These are phyloP conservation scores for Zymoseptoria tritici DNA, from an alignment of 2,329 filamentous ascomycete genomes.

Conservation along the genomic window DNA sequence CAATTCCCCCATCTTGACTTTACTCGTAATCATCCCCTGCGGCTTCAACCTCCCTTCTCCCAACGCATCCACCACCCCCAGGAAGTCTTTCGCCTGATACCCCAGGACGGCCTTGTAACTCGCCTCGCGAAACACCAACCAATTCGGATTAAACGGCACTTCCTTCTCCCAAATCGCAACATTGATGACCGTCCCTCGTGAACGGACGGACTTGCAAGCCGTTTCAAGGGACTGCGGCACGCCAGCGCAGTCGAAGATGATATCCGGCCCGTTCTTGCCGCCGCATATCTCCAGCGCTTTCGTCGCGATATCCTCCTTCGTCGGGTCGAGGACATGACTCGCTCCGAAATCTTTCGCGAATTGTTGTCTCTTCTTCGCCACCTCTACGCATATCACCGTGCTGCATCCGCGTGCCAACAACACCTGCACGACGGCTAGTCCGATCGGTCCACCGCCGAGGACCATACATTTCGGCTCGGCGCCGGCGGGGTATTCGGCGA, in stretches of 20 bases:
- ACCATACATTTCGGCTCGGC: conserved; percentile 45
- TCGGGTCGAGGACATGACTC: conserved; percentile 47
- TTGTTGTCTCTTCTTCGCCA: conserved; percentile 43
- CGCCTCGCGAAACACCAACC: conserved; percentile 48
- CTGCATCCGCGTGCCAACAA: conserved; percentile 47
- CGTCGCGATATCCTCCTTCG: conserved; percentile 43
- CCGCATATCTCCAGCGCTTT: conserved; percentile 41
- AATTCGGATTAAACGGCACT: conserved; percentile 48
- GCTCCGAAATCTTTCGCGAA: conserved; percentile 51
- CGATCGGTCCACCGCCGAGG: conserved; percentile 57
- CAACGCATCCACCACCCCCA: conserved; percentile 44
- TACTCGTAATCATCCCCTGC: conserved; percentile 53
- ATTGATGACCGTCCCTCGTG: conserved; percentile 53
- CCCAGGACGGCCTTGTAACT: conserved; percentile 44
- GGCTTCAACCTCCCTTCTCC: conserved; percentile 39
- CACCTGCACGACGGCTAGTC: conserved; percentile 51
- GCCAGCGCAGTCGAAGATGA: conserved; percentile 57
- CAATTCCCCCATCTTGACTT: conserved; percentile 48
- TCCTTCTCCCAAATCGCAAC: conserved; percentile 57
- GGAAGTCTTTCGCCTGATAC: conserved; percentile 49
- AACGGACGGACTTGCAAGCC: conserved; percentile 44
- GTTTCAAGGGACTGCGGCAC: conserved; percentile 40
- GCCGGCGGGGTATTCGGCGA: conserved; percentile 28
- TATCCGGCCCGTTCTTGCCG: conserved; percentile 45
- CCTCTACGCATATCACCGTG: conserved; percentile 52